Percentiles rank a stretch among this genome's conserved stretches.
These are phyloP conservation scores for Colletotrichum sp. DNA, from an alignment of 2,329 filamentous ascomycete species.

Conservation along the genomic window DNA sequence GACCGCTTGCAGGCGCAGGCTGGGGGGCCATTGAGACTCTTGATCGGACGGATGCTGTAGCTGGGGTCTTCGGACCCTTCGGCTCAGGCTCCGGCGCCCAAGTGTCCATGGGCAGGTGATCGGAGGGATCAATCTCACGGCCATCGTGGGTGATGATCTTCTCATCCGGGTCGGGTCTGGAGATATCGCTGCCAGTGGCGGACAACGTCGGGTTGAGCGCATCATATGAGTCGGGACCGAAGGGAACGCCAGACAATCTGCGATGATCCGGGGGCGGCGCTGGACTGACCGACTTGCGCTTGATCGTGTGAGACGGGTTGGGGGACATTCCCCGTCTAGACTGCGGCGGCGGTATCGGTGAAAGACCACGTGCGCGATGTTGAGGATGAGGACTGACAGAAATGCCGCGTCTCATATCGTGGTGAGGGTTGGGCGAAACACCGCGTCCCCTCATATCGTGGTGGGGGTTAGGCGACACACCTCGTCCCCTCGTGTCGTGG, in stretches of 20 bases:
- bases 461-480: slow-evolving; percentile 34
- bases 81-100: slow-evolving; percentile 80
- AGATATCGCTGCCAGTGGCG: slow-evolving; percentile 19
- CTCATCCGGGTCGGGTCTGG: slow-evolving; percentile 54
- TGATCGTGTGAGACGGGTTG: slow-evolving; percentile 58
- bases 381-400: slow-evolving; percentile 50
- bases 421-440: slow-evolving; percentile 25
- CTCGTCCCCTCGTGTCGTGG: not conserved
- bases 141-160: slow-evolving; percentile 81
- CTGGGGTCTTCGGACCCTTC: slow-evolving; percentile 31
- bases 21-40: slow-evolving; percentile 57
- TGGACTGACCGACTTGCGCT: slow-evolving; percentile 78
- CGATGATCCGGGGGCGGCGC: slow-evolving; percentile 60
- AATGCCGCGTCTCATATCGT: slow-evolving; percentile 33
- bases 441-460: slow-evolving; percentile 49
- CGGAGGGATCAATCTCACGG: slow-evolving; percentile 78
- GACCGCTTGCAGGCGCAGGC: slow-evolving; percentile 53
- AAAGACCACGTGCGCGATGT: slow-evolving; percentile 45
- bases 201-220: slow-evolving; percentile 67
- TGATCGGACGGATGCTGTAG: slow-evolving; percentile 23
- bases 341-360: slow-evolving; percentile 33
- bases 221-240: slow-evolving; percentile 78
- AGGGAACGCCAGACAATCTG: slow-evolving; percentile 68
- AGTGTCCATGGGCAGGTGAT: slow-evolving; percentile 77
- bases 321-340: slow-evolving; percentile 47